Base-by-base conservation (phyloP, 1,284 basidiomycete species). In the Singerocomus inundabilis region DNA sequence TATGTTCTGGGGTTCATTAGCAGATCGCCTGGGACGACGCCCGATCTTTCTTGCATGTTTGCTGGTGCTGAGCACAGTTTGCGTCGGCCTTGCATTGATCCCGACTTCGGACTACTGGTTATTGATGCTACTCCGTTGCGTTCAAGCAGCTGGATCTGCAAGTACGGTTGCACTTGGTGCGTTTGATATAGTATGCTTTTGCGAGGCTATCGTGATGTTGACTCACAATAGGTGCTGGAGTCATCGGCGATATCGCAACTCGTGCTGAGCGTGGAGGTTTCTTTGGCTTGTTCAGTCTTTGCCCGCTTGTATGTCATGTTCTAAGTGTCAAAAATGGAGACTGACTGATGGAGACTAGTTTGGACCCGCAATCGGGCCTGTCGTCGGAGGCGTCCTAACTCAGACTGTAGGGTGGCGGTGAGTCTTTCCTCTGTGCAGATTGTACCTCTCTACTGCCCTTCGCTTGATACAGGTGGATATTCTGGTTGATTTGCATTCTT, bases 401-500 rank as follows among this genome's bases (percentile, higher is more conserved):
- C 75, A 82, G 44, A 69, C 68, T 11, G 66, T 86, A 1, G 84
- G 85, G 24, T 88, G 85, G 86, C 79, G 85, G 85, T 81, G 47
- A 44, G 70, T 42, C 41, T 5, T n/a, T 51, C 31, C 2, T 24
- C 1, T 24, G 8, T 21, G 26, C 25, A 41, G 42, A 42, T 29
- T 7, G 18, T 21, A 32, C 6, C 18, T 58, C 8, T 35, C 49
- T n/a, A 51, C 13, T 29, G 11, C 15, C 8, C 18, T 49, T 43
- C 21, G 41, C 84, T 31, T 2, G 21, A 30, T 15, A 30, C 25
- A 66, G 88, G 58, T 74, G 85, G 3, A 86, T 91, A 24, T 92
- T 92, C 63, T 91, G 87, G 87, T 87, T 91, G 60, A 67, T 91
- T 8, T 78, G 77, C 48, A 90, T 89, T 5, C 62, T 78, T 0